These are phyloP conservation scores for Scopulariopsis brevicaulis DNA, from an alignment of 2,329 filamentous ascomycete genomes.

Conservation along the genomic window DNA sequence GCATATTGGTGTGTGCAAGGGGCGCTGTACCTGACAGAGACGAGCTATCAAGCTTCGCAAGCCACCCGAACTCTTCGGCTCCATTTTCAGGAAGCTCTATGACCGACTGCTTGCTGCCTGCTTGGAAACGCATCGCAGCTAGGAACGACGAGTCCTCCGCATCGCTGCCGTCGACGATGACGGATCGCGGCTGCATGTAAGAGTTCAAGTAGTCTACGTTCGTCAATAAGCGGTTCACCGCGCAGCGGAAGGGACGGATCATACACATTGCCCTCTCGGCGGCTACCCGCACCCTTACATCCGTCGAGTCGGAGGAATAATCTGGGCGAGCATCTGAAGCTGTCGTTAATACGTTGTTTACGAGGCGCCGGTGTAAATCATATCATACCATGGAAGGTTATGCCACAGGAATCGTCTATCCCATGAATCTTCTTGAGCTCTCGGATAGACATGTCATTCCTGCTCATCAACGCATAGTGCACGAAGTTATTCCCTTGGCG, in stretches of 20 bases:
- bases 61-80: slow-evolving; percentile 59
- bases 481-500: slow-evolving; percentile 57
- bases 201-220: slow-evolving; percentile 51
- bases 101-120: slow-evolving; percentile 44
- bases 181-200: slow-evolving; percentile 67
- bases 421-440: slow-evolving; percentile 70
- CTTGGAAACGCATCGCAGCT: slow-evolving; percentile 43
- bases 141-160: slow-evolving; percentile 61
- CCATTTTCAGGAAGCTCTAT: slow-evolving; percentile 62
- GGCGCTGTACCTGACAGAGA: slow-evolving; percentile 48
- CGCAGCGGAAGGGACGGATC: slow-evolving; percentile 10
- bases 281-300: slow-evolving; percentile 55
- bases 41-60: slow-evolving; percentile 63
- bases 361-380: background rate
- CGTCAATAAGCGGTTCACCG: background rate
- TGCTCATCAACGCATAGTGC: slow-evolving; percentile 71
- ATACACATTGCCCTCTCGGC: slow-evolving; percentile 53
- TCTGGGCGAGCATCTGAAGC: slow-evolving; percentile 64
- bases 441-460: slow-evolving; percentile 56
- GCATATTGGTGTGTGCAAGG: background rate
- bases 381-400: slow-evolving; percentile 43
- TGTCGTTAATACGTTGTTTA: background rate
- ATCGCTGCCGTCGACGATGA: slow-evolving; percentile 58
- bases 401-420: slow-evolving; percentile 56
- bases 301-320: slow-evolving; percentile 55